These are phyloP conservation scores for Polytolypa hystricis DNA, from an alignment of 2,329 filamentous ascomycete species.

Conservation along the genomic window DNA sequence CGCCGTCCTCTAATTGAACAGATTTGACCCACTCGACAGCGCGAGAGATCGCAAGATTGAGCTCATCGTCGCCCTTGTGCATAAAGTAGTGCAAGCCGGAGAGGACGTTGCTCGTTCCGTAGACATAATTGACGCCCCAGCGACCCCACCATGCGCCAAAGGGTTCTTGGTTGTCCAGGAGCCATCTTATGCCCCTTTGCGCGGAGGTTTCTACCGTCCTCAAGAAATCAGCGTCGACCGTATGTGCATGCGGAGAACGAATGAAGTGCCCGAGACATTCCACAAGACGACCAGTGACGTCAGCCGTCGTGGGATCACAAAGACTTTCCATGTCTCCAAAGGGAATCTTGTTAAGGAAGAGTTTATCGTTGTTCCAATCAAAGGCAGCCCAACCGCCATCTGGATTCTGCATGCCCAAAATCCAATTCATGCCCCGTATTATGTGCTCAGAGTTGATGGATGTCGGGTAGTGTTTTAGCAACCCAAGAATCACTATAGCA, in stretches of 20 bases:
- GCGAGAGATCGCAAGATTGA: conserved; percentile 11
- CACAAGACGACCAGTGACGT: conserved; percentile 24
- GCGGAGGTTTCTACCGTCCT: conserved; percentile 7
- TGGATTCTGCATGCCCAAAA: conserved; percentile 60
- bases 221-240: neutral
- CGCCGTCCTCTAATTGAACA: conserved; percentile 76
- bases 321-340: conserved; percentile 28
- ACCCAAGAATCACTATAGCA: conserved; percentile 19
- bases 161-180: conserved; percentile 10
- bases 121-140: conserved; percentile 97
- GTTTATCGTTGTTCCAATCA: conserved; percentile 17
- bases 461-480: conserved; percentile 16
- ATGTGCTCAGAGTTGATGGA: conserved; percentile 20
- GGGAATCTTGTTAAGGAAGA: conserved; percentile 25
- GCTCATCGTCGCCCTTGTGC: too few relatives aligned
- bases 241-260: neutral
- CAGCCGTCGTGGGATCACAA: conserved; percentile 23
- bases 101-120: conserved; percentile 45
- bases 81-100: too few relatives aligned
- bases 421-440: neutral
- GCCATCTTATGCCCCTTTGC: conserved; percentile 15
- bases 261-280: conserved; percentile 21
- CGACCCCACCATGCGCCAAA: conserved; percentile 69
- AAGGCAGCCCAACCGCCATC: conserved; percentile 54
- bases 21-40: conserved; percentile 31